phyloP scores from a whole-genome alignment of 2,329 filamentous ascomycete genomes.

The Chalaropsis thielavioides region DNA sequence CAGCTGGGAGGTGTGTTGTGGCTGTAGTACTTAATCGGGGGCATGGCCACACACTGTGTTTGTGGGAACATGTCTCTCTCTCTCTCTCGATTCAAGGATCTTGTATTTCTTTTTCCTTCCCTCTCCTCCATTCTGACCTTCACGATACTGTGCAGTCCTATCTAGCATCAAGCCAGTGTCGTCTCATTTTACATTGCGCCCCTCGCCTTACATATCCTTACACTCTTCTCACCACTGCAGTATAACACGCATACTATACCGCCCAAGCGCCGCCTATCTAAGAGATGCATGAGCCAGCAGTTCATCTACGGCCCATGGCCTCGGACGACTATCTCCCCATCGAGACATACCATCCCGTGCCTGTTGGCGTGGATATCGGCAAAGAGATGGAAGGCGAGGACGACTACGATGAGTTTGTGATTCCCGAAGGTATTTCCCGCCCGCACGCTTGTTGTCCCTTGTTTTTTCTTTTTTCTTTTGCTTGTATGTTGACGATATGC shows the following conservation, averaged over 20 bases:
- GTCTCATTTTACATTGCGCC: neutral
- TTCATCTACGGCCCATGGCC: neutral
- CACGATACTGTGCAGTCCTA: neutral
- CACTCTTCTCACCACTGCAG: neutral
- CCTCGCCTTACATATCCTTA: neutral
- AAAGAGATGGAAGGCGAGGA: neutral
- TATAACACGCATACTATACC: neutral
- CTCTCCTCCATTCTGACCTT: neutral
- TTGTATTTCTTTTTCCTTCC: neutral
- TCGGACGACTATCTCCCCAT: neutral
- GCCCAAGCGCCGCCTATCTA: neutral
- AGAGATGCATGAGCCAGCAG: neutral
- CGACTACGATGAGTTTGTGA: conserved; percentile 13
- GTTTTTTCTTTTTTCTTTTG: neutral
- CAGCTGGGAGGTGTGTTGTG: neutral
- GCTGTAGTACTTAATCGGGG: neutral
- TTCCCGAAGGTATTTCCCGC: conserved; percentile 12
- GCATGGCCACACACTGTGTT: neutral
- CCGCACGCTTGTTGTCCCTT: neutral
- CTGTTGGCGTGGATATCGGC: neutral
- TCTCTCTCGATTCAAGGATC: neutral
- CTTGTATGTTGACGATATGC: neutral
- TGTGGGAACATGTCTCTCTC: neutral
- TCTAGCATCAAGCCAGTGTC: neutral
- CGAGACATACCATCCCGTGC: neutral